Conservation (phyloP, 73 alveolate species). For the Breviolum minutum region DNA sequence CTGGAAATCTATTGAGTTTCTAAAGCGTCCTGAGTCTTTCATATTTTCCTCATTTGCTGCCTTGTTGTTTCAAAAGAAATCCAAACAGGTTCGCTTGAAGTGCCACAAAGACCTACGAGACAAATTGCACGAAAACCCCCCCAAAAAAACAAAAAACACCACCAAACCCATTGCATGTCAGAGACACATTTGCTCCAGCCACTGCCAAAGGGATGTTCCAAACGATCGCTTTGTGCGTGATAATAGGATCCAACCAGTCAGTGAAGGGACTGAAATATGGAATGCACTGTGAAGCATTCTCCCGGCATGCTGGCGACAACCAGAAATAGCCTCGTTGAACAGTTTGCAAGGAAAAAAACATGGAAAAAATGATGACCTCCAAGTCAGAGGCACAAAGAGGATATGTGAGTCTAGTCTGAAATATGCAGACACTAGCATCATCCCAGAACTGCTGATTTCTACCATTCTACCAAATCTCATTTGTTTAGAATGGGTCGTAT, state of each 20-base stretch:
- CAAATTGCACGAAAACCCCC: too few relatives aligned
- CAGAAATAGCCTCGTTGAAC: neutral
- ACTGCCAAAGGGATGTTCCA: conserved; percentile 32
- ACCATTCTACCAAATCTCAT: too few relatives aligned
- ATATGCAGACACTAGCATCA: neutral
- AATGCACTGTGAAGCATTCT: neutral
- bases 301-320: conserved; percentile 18
- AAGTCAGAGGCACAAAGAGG: too few relatives aligned
- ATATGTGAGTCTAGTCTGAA: neutral
- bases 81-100: neutral
- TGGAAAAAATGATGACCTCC: neutral
- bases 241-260: conserved; percentile 7
- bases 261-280: conserved; percentile 25
- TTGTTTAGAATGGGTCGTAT: too few relatives aligned
- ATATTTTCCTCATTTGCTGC: too few relatives aligned
- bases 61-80: neutral
- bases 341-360: neutral
- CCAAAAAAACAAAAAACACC: neutral
- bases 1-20: too few relatives aligned
- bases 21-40: too few relatives aligned
- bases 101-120: neutral
- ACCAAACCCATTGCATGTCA: neutral
- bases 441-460: neutral
- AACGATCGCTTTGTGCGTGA: neutral
- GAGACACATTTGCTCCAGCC: neutral